Base-by-base conservation (phyloP, 2,329 filamentous ascomycete species). In the Penicillium sp. region DNA sequence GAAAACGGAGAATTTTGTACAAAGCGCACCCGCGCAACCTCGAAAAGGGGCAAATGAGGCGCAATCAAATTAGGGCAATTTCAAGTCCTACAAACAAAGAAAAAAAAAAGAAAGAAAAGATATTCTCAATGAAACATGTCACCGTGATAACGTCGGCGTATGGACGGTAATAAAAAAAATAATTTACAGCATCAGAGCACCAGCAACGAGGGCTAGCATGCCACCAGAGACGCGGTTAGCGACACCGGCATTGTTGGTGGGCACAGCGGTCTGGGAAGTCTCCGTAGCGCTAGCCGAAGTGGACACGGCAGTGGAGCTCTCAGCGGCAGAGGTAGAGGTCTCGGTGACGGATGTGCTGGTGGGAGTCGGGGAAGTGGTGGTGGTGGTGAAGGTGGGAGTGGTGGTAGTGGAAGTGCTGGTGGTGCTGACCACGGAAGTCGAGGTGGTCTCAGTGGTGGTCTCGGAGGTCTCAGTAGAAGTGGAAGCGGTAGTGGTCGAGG, bases 121-220 rank as follows among this genome's bases (percentile, higher is more conserved):
- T 14, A 41, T 29, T 13, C 41, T 22, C 39, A 42, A 43, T 47
- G 28, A 41, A 41, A 13, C 42, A 38, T 47, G 38, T 34, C 25
- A 47, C 27, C 14, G 13, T 22, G 22, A 41, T 35, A 46, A 31
- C 9, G 16, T 38, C 19, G 2, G 41, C n/a, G 41, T 16, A 48
- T 43, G 29, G 14, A 28, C 33, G 11, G 34, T 13, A 48, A 44
- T 13, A 44, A 3, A n/a, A n/a, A n/a, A n/a, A n/a, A n/a, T n/a
- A n/a, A 45, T 55, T 64, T 70, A 73, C 54, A 72, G 40, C 44
- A 72, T 48, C 28, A 68, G 50, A 25, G 60, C 62, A 51, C 63
- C 71, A 35, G 68, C 57, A 18, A 67, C 64, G 41, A 68, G 45
- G 37, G 67, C 70, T 46, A 71, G 39, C 58, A 72, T 54, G 39